phyloP scores from a whole-genome alignment of 2,329 filamentous ascomycete genomes.

The Sporothrix phasma region DNA sequence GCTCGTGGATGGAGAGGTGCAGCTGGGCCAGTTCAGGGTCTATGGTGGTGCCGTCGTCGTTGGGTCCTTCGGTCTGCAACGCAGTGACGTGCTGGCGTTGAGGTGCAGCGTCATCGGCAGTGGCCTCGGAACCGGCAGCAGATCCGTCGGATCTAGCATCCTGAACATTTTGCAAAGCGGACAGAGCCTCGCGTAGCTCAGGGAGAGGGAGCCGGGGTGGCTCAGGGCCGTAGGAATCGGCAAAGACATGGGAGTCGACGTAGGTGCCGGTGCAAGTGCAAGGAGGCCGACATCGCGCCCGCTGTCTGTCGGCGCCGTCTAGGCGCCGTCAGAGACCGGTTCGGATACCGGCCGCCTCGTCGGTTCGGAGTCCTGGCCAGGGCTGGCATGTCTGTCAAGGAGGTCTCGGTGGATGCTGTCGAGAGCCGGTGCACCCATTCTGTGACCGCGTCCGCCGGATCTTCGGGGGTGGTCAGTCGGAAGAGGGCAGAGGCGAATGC shows the following conservation, averaged over 20 bases:
- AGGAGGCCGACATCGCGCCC: not conserved
- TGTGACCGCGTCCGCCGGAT: not conserved
- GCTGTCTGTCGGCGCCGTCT: not conserved
- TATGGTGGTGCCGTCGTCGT: not conserved
- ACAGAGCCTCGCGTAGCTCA: not conserved
- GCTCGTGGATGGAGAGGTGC: conserved; percentile 9
- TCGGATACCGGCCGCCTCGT: not conserved
- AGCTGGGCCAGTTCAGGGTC: not conserved
- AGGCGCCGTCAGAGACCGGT: not conserved
- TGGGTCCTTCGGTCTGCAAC: not conserved
- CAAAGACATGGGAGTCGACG: not conserved
- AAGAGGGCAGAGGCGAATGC: not conserved
- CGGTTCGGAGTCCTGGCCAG: not conserved
- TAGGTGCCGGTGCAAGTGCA: not conserved
- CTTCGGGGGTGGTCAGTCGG: not conserved
- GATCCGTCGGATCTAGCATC: not conserved
- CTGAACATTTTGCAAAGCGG: not conserved
- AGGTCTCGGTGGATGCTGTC: not conserved
- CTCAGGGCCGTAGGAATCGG: too few relatives aligned
- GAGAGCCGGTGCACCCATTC: conserved; percentile 8
- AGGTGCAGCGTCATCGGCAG: not conserved
- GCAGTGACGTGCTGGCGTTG: not conserved
- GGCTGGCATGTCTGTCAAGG: not conserved
- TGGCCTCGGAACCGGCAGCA: not conserved
- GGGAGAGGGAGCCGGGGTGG: not conserved